These are phyloP conservation scores for Stellera chamaejasme DNA, from an alignment of 345 rosid genomes.

Conservation along the genomic window DNA sequence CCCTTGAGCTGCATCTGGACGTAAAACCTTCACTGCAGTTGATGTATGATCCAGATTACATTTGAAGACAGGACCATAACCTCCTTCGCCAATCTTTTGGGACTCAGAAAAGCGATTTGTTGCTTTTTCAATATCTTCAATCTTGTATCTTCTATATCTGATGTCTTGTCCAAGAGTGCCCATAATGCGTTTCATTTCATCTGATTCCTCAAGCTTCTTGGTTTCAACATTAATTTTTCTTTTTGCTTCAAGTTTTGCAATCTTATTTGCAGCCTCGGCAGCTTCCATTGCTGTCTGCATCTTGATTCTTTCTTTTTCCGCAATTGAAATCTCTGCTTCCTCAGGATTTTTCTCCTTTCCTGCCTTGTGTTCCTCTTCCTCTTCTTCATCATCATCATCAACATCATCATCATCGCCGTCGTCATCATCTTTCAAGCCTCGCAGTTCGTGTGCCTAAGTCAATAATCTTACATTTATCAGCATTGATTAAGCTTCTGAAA, in stretches of 20 bases:
- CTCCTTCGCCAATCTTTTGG: slow-evolving; percentile 86
- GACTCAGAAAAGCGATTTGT: slow-evolving; percentile 45
- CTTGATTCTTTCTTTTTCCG: slow-evolving; percentile 54
- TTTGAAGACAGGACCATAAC: slow-evolving; percentile 87
- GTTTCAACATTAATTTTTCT: slow-evolving; percentile 42
- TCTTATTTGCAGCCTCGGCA: slow-evolving; percentile 54
- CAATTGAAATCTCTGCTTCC: slow-evolving; percentile 48
- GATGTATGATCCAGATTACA: slow-evolving; percentile 79
- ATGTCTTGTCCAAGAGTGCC: slow-evolving; percentile 22
- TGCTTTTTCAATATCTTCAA: slow-evolving; percentile 76
- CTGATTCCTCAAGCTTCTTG: slow-evolving; percentile 45
- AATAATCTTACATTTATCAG: not conserved
- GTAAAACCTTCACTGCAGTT: slow-evolving; percentile 79
- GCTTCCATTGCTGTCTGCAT: slow-evolving; percentile 59
- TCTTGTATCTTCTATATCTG: slow-evolving; percentile 64
- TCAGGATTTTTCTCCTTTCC: slow-evolving; percentile 22
- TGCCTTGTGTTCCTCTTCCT: slow-evolving; percentile 39
- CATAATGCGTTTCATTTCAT: slow-evolving; percentile 26
- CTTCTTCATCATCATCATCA: slow-evolving; percentile 40
- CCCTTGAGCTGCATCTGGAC: slow-evolving; percentile 97
- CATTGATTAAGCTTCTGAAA: not conserved
- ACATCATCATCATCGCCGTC: slow-evolving; percentile 43
- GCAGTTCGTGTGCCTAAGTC: slow-evolving; percentile 64
- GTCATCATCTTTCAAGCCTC: slow-evolving; percentile 60
- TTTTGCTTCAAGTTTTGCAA: slow-evolving; percentile 52